Conservation (phyloP, 2,329 filamentous ascomycete species). For the Raffaelea arxii region DNA sequence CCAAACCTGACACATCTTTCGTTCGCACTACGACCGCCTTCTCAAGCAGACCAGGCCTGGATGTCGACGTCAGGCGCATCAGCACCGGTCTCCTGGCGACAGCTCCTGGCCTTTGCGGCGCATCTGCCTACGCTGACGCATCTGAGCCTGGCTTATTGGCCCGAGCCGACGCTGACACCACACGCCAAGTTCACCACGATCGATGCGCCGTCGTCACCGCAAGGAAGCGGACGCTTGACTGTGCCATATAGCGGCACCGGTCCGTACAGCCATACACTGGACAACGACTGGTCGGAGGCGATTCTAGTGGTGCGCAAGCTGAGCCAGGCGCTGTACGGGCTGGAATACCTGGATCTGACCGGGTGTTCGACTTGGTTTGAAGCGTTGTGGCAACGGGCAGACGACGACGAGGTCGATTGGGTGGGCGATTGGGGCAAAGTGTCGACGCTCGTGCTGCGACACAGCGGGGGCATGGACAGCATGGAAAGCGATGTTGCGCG, state of each 20-base stretch:
- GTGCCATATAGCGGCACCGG: conserved; percentile 49
- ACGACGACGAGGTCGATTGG: conserved; percentile 45
- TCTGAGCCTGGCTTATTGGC: conserved; percentile 53
- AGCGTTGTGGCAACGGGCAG: conserved; percentile 31
- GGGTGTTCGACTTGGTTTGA: conserved; percentile 47
- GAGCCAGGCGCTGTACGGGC: conserved; percentile 42
- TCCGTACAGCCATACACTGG: conserved; percentile 46
- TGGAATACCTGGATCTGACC: conserved; percentile 53
- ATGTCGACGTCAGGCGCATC: too few relatives aligned
- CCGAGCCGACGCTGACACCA: conserved; percentile 47
- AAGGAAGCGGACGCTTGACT: conserved; percentile 32
- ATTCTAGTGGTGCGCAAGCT: conserved; percentile 45
- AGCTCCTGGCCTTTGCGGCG: conserved; percentile 42
- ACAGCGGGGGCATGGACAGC: conserved; percentile 6
- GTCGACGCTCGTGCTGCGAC: conserved; percentile 11
- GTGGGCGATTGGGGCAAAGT: conserved; percentile 18
- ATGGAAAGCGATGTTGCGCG: too few relatives aligned
- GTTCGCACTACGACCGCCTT: conserved; percentile 35
- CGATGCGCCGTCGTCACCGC: too few relatives aligned
- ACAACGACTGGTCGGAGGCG: conserved; percentile 51
- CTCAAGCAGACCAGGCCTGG: not conserved
- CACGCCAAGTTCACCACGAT: conserved; percentile 40
- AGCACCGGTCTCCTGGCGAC: conserved; percentile 48
- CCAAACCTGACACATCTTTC: conserved; percentile 53
- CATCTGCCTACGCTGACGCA: conserved; percentile 48